Evolutionary conservation across 1,284 basidiomycete species (phyloP).

Genomic region (Cryptococcus sp.): DNA sequence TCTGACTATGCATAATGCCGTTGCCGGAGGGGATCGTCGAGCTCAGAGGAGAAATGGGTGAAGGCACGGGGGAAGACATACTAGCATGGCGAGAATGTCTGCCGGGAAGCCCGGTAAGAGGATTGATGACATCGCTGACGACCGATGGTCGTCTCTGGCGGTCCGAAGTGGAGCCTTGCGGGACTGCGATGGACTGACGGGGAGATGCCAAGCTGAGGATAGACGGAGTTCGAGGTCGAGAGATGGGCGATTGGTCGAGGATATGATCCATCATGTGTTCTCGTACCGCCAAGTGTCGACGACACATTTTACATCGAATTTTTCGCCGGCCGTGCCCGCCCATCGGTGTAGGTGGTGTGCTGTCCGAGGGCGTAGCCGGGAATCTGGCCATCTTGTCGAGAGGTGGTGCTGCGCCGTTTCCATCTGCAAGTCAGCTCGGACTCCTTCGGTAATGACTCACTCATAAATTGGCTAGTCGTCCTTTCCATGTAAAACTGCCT

Average conservation of each 20-base stretch:
- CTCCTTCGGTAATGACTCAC: conserved; percentile 45
- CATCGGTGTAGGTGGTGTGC: conserved; percentile 56
- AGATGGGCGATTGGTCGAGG: conserved; percentile 39
- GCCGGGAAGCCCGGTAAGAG: conserved; percentile 37
- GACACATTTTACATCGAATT: conserved; percentile 88
- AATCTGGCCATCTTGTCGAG: conserved; percentile 69
- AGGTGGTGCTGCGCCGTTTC: conserved; percentile 58
- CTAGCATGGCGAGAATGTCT: conserved; percentile 15
- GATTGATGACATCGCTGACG: conserved; percentile 42
- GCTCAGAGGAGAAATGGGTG: not conserved
- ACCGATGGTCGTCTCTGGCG: conserved; percentile 13
- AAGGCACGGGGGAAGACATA: conserved; percentile 8
- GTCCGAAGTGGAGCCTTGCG: not conserved
- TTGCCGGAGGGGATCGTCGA: not conserved
- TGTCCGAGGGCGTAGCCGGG: conserved; percentile 61
- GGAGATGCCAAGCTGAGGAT: conserved; percentile 26
- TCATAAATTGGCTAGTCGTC: conserved; percentile 66
- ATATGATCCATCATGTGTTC: conserved; percentile 92
- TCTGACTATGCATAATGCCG: not conserved
- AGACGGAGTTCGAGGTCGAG: conserved; percentile 40
- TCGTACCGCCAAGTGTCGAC: conserved; percentile 75
- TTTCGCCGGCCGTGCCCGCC: conserved; percentile 40
- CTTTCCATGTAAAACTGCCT: conserved; percentile 76
- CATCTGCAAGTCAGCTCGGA: conserved; percentile 43
- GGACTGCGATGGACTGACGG: conserved; percentile 9